Evolutionary conservation across 176 grass and related monocot genomes (phyloP).

Genomic region (Microstegium vimineum): DNA sequence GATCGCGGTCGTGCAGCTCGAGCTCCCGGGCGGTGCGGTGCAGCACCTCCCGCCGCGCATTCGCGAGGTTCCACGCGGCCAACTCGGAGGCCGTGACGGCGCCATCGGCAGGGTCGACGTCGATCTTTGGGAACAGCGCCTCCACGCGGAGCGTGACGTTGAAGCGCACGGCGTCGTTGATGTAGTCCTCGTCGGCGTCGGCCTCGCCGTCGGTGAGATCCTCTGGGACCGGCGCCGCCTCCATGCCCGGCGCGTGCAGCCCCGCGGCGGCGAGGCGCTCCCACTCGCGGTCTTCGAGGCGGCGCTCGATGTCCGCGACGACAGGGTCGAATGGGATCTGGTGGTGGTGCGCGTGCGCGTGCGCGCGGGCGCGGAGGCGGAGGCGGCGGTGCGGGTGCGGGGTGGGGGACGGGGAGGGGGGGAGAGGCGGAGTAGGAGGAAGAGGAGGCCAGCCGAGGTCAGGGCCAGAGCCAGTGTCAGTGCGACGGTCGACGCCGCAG

Average conservation of each 20-base stretch:
- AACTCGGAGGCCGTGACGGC: slow-evolving; percentile 60
- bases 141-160: slow-evolving; percentile 76
- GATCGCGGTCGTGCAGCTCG: slow-evolving; percentile 83
- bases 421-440: slow-evolving; percentile 53
- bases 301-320: slow-evolving; percentile 70
- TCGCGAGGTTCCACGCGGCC: slow-evolving; percentile 69
- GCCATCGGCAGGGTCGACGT: slow-evolving; percentile 66
- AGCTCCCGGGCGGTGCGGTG: slow-evolving; percentile 74
- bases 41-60: slow-evolving; percentile 55
- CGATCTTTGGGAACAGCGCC: slow-evolving; percentile 79
- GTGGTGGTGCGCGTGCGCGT: background rate
- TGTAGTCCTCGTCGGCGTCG: slow-evolving; percentile 57
- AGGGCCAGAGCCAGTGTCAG: slow-evolving; percentile 35
- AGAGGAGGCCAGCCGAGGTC: slow-evolving; percentile 38
- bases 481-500: slow-evolving; percentile 7
- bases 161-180: slow-evolving; percentile 68
- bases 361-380: slow-evolving; percentile 54
- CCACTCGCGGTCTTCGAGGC: slow-evolving; percentile 83
- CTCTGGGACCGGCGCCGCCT: slow-evolving; percentile 66
- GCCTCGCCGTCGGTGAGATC: slow-evolving; percentile 32
- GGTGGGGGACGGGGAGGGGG: slow-evolving; percentile 33
- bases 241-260: slow-evolving; percentile 74
- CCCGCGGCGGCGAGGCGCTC: slow-evolving; percentile 54
- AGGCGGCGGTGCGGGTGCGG: slow-evolving; percentile 65
- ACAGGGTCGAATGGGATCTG: slow-evolving; percentile 85